Base-by-base conservation (phyloP, 371 early-diverging fungal species). In the Circinella umbellata region DNA sequence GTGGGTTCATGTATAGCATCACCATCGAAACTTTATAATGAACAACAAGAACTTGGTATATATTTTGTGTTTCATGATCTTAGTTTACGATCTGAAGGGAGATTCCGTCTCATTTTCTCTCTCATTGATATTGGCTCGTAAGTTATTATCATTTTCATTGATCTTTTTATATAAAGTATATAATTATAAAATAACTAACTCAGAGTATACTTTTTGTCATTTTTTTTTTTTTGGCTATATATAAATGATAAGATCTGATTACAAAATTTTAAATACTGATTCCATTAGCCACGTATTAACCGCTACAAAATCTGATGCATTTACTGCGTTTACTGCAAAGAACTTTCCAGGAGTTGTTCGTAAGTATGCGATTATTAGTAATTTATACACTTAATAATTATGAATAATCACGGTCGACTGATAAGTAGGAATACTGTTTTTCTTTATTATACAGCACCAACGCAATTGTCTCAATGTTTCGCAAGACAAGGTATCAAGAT, bases 41-140 rank as follows among this genome's bases (percentile, higher is more conserved):
- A 84, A 8, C 82, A 92, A 51, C 87, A 89, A 60, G 79, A 89
- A 35, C 85, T 86, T 36, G 92, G 93, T 13, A 90, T 94, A 55
- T 95, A 86, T 59, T 93, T 92, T 72, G 78, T 92, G 53, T 93
- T 93, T 73, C 90, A 87, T 67, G 93, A 93, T 53, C 69, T 93
- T 10, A 89, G 89, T 57, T 82, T 93, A 34, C 79, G 93, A 48
- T 86, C 85, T 13, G 88, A 89, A 70, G 93, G 93, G 5, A 67
- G 73, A 0, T 93, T 87, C 78, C 82, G 87, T 6, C 78, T 93
- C 5, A 80, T 81, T 64, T 92, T 92, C 69, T 82, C 88, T 4
- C 79, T 93, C 34, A 70, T 81, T 8, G 64, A 85, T 63, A 71
- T 85, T 38, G 82, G 81, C 61, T 75, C 78, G 86, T 86, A 85